A percentile compares a stretch with the other conserved stretches of the same genome.
Conservation (phyloP, 768 basidiomycete genomes). For the Trametes elegans region DNA sequence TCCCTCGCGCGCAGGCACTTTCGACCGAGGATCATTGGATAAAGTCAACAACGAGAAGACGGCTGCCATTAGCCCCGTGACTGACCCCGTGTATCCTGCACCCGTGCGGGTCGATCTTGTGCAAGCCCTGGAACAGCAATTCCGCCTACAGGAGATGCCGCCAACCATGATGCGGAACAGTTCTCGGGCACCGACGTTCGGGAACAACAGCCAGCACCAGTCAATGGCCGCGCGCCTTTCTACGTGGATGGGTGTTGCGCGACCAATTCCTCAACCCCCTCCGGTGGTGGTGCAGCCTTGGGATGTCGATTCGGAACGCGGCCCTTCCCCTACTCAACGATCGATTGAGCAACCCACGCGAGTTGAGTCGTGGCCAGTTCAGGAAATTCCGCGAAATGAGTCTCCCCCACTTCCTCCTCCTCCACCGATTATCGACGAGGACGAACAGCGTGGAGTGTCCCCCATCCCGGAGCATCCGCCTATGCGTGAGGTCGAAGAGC, state of each 20-base stretch:
- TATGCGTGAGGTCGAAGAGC: not conserved
- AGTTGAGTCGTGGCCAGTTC: not conserved
- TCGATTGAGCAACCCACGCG: too few species aligned
- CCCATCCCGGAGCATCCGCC: slow-evolving; percentile 3
- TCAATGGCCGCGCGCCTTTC: slow-evolving; percentile 18
- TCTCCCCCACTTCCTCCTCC: slow-evolving; percentile 1
- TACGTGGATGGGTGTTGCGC: slow-evolving; percentile 13
- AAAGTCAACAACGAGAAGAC: not conserved
- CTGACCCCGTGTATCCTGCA: not conserved
- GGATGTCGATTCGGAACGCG: slow-evolving; percentile 18
- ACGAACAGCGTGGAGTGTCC: slow-evolving; percentile 16
- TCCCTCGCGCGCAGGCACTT: slow-evolving; percentile 3
- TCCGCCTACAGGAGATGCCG: slow-evolving; percentile 11
- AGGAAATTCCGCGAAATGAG: not conserved
- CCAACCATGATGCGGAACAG: slow-evolving; percentile 9
- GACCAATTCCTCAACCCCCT: slow-evolving; percentile 7
- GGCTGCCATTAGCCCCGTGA: not conserved
- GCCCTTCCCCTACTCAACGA: not conserved
- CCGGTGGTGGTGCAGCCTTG: slow-evolving; percentile 3
- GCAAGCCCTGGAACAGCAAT: slow-evolving; percentile 12
- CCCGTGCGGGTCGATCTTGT: slow-evolving; percentile 3
- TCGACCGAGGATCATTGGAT: slow-evolving; percentile 1
- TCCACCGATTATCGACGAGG: slow-evolving; percentile 6
- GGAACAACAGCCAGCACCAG: slow-evolving; percentile 7
- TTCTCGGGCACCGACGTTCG: slow-evolving; percentile 5